A percentile compares a stretch with the other conserved stretches of the same genome.
phyloP scores from a whole-genome alignment of 331 rosid genomes.

The Telfairia occidentalis region DNA sequence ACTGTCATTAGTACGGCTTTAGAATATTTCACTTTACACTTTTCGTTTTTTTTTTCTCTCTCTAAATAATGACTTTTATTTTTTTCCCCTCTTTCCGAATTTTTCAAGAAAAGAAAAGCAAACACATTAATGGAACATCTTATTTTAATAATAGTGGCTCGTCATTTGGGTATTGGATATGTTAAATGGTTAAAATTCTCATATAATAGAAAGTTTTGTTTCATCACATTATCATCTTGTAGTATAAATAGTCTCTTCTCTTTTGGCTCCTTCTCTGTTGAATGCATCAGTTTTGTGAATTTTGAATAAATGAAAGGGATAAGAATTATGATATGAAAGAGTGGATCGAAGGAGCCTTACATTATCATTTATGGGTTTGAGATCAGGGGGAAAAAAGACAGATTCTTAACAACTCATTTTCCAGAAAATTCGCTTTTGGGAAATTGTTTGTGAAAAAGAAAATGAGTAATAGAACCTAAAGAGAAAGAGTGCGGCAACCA shows the following conservation, averaged over 20 bases:
- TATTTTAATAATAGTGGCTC: neutral
- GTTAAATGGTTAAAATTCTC: neutral
- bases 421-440: neutral
- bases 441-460: neutral
- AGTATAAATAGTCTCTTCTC: neutral
- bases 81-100: neutral
- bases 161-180: neutral
- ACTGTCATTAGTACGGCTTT: neutral
- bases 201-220: neutral
- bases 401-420: constrained; percentile 2
- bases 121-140: neutral
- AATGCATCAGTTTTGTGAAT: neutral
- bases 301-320: neutral
- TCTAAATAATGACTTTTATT: neutral
- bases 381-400: neutral
- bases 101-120: neutral
- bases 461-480: neutral
- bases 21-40: constrained; percentile 5
- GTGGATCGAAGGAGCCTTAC: neutral
- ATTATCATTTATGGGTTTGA: neutral
- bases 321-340: neutral
- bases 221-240: neutral
- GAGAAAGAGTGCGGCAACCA: neutral
- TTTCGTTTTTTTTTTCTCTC: neutral
- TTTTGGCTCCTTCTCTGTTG: neutral